phyloP scores from a whole-genome alignment of 192 early-diverging fungal genomes.

The Radiomyces spectabilis region DNA sequence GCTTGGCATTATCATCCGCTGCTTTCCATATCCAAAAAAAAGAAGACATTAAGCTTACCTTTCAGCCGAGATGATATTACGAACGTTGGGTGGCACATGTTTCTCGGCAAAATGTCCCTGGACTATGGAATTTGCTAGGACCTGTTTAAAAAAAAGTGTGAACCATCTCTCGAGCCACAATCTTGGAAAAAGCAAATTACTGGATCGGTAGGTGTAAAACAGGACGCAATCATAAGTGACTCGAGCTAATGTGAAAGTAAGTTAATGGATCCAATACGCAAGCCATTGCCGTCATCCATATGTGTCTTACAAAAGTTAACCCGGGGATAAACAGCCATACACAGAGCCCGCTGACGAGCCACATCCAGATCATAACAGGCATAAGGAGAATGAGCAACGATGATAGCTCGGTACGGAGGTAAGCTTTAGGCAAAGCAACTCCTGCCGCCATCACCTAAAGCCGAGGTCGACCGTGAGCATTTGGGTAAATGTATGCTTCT shows the following conservation, averaged over 20 bases:
- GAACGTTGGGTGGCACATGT: constrained; percentile 61
- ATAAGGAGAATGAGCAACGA: constrained; percentile 61
- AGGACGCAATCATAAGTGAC: constrained; percentile 70
- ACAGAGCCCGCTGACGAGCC: constrained; percentile 55
- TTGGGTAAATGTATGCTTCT: not conserved
- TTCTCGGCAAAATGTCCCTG: constrained; percentile 86
- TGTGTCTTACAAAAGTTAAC: constrained; percentile 35
- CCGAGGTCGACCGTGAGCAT: not conserved
- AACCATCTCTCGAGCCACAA: too few species aligned
- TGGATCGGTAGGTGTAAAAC: constrained; percentile 88
- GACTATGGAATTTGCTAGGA: constrained; percentile 82
- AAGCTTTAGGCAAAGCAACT: constrained; percentile 49
- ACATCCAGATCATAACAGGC: constrained; percentile 80
- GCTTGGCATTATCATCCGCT: not conserved
- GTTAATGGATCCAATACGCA: not conserved
- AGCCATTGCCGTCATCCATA: not conserved
- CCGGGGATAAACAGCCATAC: constrained; percentile 51
- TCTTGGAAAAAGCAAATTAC: constrained; percentile 33
- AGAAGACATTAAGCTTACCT: constrained; percentile 25
- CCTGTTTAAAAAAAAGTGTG: constrained; percentile 10
- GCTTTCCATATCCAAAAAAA: not conserved
- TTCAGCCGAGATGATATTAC: constrained; percentile 69
- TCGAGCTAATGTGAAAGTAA: constrained; percentile 43
- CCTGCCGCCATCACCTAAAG: constrained; percentile 69
- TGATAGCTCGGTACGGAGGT: constrained; percentile 51